Evolutionary conservation across 768 basidiomycete species (phyloP), one percentile per base, ranked within the genome.

Genomic region (Cubamyces lactineus): DNA sequence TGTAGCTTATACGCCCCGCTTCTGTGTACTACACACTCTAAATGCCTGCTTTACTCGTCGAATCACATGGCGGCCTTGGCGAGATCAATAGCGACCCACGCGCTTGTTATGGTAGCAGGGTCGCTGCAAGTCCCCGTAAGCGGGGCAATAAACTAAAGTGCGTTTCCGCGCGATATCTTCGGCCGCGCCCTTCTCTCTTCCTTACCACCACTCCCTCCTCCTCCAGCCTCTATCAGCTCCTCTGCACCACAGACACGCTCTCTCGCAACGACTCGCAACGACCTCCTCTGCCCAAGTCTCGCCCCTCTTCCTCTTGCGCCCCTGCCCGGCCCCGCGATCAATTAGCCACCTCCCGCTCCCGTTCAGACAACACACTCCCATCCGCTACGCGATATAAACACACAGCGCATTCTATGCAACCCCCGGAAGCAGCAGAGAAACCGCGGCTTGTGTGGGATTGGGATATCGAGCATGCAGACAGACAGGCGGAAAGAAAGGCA

Each of bases 391-490:
- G 49, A 28, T 26, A 34, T n/a, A 52, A 26, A 9, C 23, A 41
- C 8, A 16, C 43, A 12, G 40, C 52, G 17, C 38, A 49, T 41
- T 23, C 38, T 60, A 50, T 45, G 28, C 48, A 28, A 8, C 53
- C 21, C 28, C 42, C 53, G 6, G 38, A 54, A 7, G 38, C 61
- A 24, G 43, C 52, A 16, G 21, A 49, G 45, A 49, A 53, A 56
- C 57, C 67, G 41, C 63, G 66, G 15, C 68, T 89, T 39, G 75
- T 80, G 70, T 92, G 90, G 90, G 81, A 85, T 73, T 88, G 88
- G 88, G 81, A 84, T 19, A 68, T 81, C 38, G 91, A 92, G 72
- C 87, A 87, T 56, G 84, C 77, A n/a, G 89, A 92, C 71, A 77
- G 90, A 47, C 80, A 77, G 67, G 80, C 74, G 39, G 91, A 92